A percentile compares a stretch with the other conserved stretches of the same genome.
These are phyloP conservation scores for Gossypium turneri DNA, from an alignment of 345 rosid species.

Conservation along the genomic window DNA sequence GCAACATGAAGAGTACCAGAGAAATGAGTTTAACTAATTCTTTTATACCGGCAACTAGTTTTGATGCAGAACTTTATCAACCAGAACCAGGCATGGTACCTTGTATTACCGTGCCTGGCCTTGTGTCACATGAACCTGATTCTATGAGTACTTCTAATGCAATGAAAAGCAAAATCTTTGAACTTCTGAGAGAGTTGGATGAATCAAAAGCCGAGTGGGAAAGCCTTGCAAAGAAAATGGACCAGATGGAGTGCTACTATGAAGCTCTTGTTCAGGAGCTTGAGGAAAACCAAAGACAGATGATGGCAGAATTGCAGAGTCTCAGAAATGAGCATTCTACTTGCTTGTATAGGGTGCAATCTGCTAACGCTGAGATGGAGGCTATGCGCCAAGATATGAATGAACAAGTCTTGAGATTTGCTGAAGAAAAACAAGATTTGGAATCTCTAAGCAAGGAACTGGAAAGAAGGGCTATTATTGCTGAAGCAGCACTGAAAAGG, in stretches of 20 bases:
- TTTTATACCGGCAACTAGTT: slow-evolving; percentile 41
- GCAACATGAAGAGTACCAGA: slow-evolving; percentile 27
- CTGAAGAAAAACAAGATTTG: slow-evolving; percentile 63
- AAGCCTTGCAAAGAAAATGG: slow-evolving; percentile 88
- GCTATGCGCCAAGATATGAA: slow-evolving; percentile 54
- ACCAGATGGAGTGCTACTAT: slow-evolving; percentile 97
- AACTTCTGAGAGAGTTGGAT: slow-evolving; percentile 84
- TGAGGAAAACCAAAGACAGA: slow-evolving; percentile 94
- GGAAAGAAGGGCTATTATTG: slow-evolving; percentile 68
- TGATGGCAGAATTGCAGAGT: slow-evolving; percentile 84
- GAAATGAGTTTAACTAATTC: slow-evolving; percentile 42
- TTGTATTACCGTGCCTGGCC: slow-evolving; percentile 54
- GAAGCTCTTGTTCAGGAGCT: slow-evolving; percentile 95
- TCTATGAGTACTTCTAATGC: slow-evolving; percentile 48
- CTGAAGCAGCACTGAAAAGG: slow-evolving; percentile 90
- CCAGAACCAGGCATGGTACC: slow-evolving; percentile 74
- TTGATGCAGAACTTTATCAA: slow-evolving; percentile 61
- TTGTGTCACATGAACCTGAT: slow-evolving; percentile 53
- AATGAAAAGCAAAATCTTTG: slow-evolving; percentile 69
- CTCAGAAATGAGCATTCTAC: slow-evolving; percentile 84
- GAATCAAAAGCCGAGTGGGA: slow-evolving; percentile 82
- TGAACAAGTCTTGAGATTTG: slow-evolving; percentile 55
- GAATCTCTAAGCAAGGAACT: slow-evolving; percentile 67
- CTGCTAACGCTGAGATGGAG: slow-evolving; percentile 83
- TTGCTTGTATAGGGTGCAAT: slow-evolving; percentile 62